Percentiles rank a stretch among this genome's conserved stretches.
These are phyloP conservation scores for Rhazya stricta DNA, from an alignment of 257 asterid species.

Conservation along the genomic window DNA sequence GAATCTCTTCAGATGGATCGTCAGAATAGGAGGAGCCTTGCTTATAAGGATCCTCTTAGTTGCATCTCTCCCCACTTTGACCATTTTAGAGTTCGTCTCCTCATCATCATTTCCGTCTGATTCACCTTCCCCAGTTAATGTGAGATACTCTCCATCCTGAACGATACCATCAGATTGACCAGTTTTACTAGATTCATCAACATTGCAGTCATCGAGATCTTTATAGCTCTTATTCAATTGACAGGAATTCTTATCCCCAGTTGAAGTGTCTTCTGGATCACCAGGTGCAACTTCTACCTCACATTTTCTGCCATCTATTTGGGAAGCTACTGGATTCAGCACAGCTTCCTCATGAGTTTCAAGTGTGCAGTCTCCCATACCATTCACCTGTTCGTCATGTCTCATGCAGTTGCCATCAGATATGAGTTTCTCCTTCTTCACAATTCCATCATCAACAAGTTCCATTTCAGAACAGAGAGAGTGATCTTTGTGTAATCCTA, in stretches of 20 bases:
- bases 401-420: conserved; percentile 22
- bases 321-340: conserved; percentile 22
- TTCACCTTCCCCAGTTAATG: conserved; percentile 25
- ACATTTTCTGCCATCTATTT: conserved; percentile 21
- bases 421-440: conserved; percentile 22
- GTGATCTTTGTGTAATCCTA: conserved; percentile 12
- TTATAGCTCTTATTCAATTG: conserved; percentile 20
- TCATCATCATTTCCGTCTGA: conserved; percentile 39
- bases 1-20: conserved; percentile 83
- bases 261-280: conserved; percentile 26
- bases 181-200: conserved; percentile 14
- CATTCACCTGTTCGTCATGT: conserved; percentile 23
- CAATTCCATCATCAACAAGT: conserved; percentile 23
- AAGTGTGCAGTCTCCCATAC: conserved; percentile 20
- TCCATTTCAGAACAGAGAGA: conserved; percentile 5
- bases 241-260: conserved; percentile 16
- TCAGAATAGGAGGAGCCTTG: conserved; percentile 70
- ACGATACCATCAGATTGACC: conserved; percentile 24
- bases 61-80: conserved; percentile 90
- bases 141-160: conserved; percentile 23
- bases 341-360: conserved; percentile 27
- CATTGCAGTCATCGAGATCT: conserved; percentile 18
- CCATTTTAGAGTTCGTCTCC: conserved; percentile 34
- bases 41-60: conserved; percentile 61
- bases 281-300: conserved; percentile 15